Evolutionary conservation across 2,329 filamentous ascomycete species (phyloP).

Genomic region (Arthrobotrys sinensis): DNA sequence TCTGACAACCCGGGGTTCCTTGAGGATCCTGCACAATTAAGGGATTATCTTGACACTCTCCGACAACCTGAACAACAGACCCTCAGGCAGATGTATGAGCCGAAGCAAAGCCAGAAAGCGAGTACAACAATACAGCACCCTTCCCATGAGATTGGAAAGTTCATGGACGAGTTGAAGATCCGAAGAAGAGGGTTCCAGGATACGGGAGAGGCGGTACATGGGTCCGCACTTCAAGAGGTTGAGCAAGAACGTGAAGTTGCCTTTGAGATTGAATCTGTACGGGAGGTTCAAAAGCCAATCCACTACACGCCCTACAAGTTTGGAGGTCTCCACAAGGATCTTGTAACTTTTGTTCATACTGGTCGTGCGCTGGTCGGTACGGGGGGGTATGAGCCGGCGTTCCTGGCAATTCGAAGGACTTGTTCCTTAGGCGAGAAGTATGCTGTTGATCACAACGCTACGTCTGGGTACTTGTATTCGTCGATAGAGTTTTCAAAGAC

Average conservation of each 20-base stretch:
- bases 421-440: conserved; percentile 53
- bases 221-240: conserved; percentile 74
- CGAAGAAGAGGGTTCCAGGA: conserved; percentile 68
- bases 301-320: conserved; percentile 69
- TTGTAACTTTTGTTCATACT: conserved; percentile 70
- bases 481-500: conserved; percentile 71
- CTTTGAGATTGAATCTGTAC: conserved; percentile 73
- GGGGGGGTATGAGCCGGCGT: conserved; percentile 68
- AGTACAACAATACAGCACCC: conserved; percentile 61
- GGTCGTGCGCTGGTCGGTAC: conserved; percentile 68
- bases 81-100: conserved; percentile 74
- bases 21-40: conserved; percentile 65
- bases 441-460: conserved; percentile 67
- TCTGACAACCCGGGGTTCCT: conserved; percentile 69
- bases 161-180: conserved; percentile 67
- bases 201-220: conserved; percentile 69
- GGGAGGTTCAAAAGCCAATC: conserved; percentile 71
- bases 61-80: conserved; percentile 73
- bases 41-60: conserved; percentile 69
- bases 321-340: conserved; percentile 70
- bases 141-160: conserved; percentile 65
- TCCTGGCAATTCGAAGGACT: conserved; percentile 65
- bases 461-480: conserved; percentile 68
- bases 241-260: conserved; percentile 75
- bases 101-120: conserved; percentile 62